phyloP scores from a whole-genome alignment of 441 rosid genomes.

The Populus hybrid region DNA sequence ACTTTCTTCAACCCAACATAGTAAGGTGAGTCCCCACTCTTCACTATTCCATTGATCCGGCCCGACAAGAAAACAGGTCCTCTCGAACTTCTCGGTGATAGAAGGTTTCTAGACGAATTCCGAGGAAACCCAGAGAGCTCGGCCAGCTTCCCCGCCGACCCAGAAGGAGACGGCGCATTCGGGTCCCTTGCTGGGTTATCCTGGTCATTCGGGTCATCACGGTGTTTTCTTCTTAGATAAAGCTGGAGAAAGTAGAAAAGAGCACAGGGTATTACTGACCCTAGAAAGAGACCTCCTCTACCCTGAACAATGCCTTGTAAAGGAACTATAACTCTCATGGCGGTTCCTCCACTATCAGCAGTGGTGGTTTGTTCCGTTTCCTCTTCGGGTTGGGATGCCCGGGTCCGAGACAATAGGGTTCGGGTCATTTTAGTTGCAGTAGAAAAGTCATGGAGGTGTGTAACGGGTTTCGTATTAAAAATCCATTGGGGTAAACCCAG shows the following conservation, averaged over 20 bases:
- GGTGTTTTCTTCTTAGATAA: conserved; percentile 55
- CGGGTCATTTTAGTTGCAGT: conserved; percentile 48
- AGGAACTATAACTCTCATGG: conserved; percentile 91
- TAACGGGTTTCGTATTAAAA: neutral
- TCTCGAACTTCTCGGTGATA: conserved; percentile 44
- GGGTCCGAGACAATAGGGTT: conserved; percentile 34
- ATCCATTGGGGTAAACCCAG: neutral
- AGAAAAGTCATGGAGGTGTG: conserved; percentile 24
- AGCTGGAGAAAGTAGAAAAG: conserved; percentile 88
- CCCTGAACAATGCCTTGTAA: conserved; percentile 88
- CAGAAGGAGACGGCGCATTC: conserved; percentile 22
- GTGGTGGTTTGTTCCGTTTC: conserved; percentile 13
- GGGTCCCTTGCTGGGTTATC: conserved; percentile 4
- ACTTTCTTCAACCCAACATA: conserved; percentile 51
- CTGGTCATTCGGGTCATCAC: conserved; percentile 27
- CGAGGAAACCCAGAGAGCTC: conserved; percentile 53
- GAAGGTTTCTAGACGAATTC: conserved; percentile 40
- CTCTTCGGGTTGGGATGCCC: conserved; percentile 40
- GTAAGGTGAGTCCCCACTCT: conserved; percentile 54
- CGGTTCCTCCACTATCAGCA: conserved; percentile 44
- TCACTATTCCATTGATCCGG: conserved; percentile 52
- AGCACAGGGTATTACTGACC: conserved; percentile 87
- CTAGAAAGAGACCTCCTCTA: conserved; percentile 75
- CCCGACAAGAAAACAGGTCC: conserved; percentile 58
- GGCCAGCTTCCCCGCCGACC: conserved; percentile 41